These are phyloP conservation scores for Gossypium mustelinum DNA, from an alignment of 345 rosid genomes.

Conservation along the genomic window DNA sequence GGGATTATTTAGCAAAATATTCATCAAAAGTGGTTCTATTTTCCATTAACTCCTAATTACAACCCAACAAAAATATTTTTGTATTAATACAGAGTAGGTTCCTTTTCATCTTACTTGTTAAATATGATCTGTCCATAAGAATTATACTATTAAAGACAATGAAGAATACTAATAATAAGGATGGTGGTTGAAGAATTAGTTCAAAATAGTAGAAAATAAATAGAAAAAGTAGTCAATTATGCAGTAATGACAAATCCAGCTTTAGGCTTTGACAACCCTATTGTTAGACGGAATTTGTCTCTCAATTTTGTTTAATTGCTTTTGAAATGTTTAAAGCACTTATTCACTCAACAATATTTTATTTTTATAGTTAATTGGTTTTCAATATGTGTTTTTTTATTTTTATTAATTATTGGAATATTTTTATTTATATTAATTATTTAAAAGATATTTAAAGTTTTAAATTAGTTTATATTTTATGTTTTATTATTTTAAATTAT, in stretches of 20 bases:
- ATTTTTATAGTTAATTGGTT: too few relatives aligned
- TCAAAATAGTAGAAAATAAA: not conserved
- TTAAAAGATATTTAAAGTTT: too few relatives aligned
- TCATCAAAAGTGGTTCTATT: not conserved
- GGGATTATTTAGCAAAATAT: too few relatives aligned
- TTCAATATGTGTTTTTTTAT: too few relatives aligned
- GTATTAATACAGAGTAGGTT: not conserved
- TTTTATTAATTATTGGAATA: too few relatives aligned
- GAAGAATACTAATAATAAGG: not conserved
- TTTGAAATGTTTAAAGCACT: too few relatives aligned
- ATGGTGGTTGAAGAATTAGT: not conserved
- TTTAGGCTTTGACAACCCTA: not conserved
- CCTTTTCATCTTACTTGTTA: not conserved
- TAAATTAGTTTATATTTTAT: too few relatives aligned
- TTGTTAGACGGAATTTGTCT: too few relatives aligned
- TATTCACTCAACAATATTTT: too few relatives aligned
- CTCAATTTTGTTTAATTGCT: too few relatives aligned
- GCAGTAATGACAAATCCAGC: not conserved
- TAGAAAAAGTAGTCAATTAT: not conserved
- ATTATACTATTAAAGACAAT: not conserved
- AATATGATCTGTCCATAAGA: not conserved
- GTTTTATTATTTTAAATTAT: too few relatives aligned
- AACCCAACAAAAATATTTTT: not conserved
- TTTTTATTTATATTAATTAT: too few relatives aligned
- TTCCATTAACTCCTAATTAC: not conserved